phyloP scores from a whole-genome alignment of 305 asterid genomes.

The Fraxinus sp. region DNA sequence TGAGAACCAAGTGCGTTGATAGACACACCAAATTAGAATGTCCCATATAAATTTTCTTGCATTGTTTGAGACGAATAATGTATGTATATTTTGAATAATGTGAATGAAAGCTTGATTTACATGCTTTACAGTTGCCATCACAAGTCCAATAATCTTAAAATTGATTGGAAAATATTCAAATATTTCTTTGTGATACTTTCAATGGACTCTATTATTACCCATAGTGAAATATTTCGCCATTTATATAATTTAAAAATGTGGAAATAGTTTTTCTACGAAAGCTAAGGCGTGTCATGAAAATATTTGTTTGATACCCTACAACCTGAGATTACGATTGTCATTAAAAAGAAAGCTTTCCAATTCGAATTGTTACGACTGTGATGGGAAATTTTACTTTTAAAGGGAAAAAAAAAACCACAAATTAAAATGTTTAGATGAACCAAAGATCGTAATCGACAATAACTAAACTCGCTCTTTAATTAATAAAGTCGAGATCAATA shows the following conservation, averaged over 20 bases:
- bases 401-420: background rate
- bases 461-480: background rate
- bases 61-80: background rate
- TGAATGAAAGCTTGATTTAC: background rate
- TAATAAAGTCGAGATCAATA: background rate
- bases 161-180: background rate
- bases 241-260: background rate
- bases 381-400: background rate
- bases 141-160: background rate
- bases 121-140: background rate
- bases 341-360: no score
- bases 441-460: background rate
- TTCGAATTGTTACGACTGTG: background rate
- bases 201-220: background rate
- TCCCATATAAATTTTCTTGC: background rate
- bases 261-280: background rate
- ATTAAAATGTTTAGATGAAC: background rate
- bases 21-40: background rate
- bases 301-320: background rate
- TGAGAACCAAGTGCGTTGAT: constrained; percentile 7
- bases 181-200: background rate
- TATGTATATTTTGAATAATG: background rate
- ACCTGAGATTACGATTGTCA: background rate
- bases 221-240: background rate
- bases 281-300: background rate